Percentiles rank a stretch among this genome's conserved stretches.
phyloP scores from a whole-genome alignment of 1,284 basidiomycete genomes.

The Irpex sp. region DNA sequence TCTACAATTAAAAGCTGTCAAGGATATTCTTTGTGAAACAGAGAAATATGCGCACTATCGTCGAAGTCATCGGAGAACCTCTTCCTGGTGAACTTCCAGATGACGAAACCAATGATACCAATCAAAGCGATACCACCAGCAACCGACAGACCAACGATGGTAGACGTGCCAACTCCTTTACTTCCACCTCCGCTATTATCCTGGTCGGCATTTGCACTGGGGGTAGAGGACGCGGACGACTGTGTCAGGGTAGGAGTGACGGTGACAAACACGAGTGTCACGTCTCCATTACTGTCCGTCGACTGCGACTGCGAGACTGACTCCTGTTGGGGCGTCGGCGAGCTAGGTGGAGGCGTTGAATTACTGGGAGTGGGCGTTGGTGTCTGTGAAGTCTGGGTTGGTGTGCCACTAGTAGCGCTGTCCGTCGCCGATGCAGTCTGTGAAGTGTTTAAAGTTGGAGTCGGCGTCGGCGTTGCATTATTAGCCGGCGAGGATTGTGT shows the following conservation, averaged over 20 bases:
- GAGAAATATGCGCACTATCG: conserved; percentile 52
- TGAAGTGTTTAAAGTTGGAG: conserved; percentile 16
- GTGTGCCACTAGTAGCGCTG: background rate
- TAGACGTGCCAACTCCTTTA: conserved; percentile 52
- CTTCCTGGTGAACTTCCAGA: conserved; percentile 82
- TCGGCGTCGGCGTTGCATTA: conserved; percentile 1
- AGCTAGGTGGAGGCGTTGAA: conserved; percentile 4
- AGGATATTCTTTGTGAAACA: conserved; percentile 1
- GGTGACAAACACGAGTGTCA: conserved; percentile 18
- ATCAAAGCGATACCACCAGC: conserved; percentile 71
- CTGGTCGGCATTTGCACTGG: conserved; percentile 11
- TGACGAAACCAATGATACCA: conserved; percentile 65
- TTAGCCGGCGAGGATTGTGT: background rate
- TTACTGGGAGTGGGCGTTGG: conserved; percentile 13
- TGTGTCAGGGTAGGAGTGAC: conserved; percentile 11
- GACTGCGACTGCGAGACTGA: conserved; percentile 12
- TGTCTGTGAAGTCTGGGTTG: background rate
- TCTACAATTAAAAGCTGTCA: conserved; percentile 25
- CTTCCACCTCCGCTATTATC: conserved; percentile 10
- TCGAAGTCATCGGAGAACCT: conserved; percentile 65
- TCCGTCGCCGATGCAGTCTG: conserved; percentile 7
- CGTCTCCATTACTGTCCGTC: conserved; percentile 22
- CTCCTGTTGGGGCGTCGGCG: background rate
- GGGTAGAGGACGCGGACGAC: conserved; percentile 12
- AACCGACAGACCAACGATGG: conserved; percentile 75